Base-by-base conservation (phyloP, 2,329 filamentous ascomycete species). In the Aureobasidium vineae region DNA sequence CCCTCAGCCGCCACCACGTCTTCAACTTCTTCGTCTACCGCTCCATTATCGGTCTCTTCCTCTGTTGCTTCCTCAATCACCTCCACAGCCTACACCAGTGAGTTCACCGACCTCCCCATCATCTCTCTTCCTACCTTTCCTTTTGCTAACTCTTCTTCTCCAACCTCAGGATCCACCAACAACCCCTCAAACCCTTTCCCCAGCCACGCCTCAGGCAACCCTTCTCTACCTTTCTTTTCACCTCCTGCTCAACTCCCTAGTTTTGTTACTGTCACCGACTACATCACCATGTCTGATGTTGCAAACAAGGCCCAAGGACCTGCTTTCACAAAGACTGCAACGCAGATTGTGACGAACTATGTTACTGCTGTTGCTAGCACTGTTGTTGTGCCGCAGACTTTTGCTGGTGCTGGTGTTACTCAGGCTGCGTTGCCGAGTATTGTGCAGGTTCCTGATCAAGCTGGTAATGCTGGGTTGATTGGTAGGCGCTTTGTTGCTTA, bases 381-480 rank as follows among this genome's bases (percentile, higher is more conserved):
- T 21, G 57, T 60, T 2, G 2, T 54, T 26, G 26, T 54, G 4
- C 3, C 40, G 26, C 23, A 7, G 10, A 1, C 31, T 36, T 5
- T 45, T 23, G 5, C n/a, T n/a, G n/a, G n/a, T n/a, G n/a, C n/a
- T n/a, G n/a, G n/a, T n/a, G n/a, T n/a, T n/a, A n/a, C 38, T 38
- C 6, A 7, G 21, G 21, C 4, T 19, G 2, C 13, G 26, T 23
- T 49, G 43, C 41, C 41, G 1, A 36, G 26, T 13, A 10, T 61
- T 19, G 38, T 49, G 2, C 31, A 31, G n/a, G 28, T 61, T 3
- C 57, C 57, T 49, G 57, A 49, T 49, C 41, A 21, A 7, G 40
- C 57, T 49, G 57, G 57, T 11, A 49, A 61, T 16, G 57, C 57
- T 47, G 57, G 57, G 2, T 33, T 61, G 57, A 49, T 61, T 26